A percentile compares a stretch with the other conserved stretches of the same genome.
phyloP scores from a whole-genome alignment of 495 filamentous ascomycete species.

The Lepidopterella palustris region DNA sequence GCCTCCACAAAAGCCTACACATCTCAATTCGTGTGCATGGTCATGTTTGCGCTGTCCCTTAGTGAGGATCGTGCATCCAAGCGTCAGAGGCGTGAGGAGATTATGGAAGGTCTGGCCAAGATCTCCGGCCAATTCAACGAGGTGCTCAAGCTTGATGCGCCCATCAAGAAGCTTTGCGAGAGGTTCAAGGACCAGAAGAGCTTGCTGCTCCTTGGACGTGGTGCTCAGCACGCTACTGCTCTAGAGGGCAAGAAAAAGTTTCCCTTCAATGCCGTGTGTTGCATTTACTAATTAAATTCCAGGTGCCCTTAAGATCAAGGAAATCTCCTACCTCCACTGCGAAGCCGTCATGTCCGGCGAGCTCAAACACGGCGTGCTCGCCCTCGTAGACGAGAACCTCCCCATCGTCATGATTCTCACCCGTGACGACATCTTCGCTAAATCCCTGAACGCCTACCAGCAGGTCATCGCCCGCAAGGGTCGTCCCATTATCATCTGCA shows the following conservation, averaged over 20 bases:
- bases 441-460: constrained; percentile 97
- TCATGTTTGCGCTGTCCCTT: constrained; percentile 96
- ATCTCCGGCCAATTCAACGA: constrained; percentile 88
- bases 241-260: constrained; percentile 65
- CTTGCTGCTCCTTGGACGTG: constrained; percentile 83
- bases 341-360: constrained; percentile 99
- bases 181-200: constrained; percentile 97
- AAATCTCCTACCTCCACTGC: constrained; percentile 98
- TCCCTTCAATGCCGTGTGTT: background rate
- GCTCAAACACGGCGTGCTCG: constrained; percentile 95
- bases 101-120: constrained; percentile 84
- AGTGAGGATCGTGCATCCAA: constrained; percentile 95
- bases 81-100: constrained; percentile 85
- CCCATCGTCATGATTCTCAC: constrained; percentile 99
- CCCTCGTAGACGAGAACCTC: constrained; percentile 93
- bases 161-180: constrained; percentile 86
- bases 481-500: constrained; percentile 97
- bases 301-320: constrained; percentile 96
- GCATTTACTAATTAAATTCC: constrained; percentile 19
- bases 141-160: constrained; percentile 80
- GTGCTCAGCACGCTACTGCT: constrained; percentile 93
- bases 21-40: constrained; percentile 97
- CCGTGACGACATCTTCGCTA: constrained; percentile 88
- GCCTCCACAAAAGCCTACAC: constrained; percentile 99
- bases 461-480: constrained; percentile 94